Evolutionary conservation across 1,139 yeast genomes (phyloP), one percentile per base, ranked within the genome.

Genomic region (Pichia sp.): DNA sequence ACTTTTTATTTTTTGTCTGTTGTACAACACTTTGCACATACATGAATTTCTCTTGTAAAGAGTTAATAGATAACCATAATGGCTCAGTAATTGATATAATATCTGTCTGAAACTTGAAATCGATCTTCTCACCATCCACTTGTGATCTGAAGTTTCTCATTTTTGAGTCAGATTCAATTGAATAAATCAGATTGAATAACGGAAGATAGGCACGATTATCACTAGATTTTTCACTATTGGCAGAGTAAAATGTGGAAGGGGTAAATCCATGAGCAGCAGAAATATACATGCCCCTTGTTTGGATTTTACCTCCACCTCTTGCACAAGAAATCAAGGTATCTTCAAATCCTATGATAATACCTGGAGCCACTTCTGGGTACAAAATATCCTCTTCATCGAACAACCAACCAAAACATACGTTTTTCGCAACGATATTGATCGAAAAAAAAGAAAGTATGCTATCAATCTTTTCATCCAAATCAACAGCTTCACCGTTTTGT

Each of bases 331-430:
- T 83, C 63, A 83, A 85, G 48, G 85, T 78, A 42, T 84, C 71
- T 58, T 87, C 88, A 53, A 88, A 89, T 0, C 97, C 97, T 48
- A 83, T 60, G 46, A 87, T 83, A n/a, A 88, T 65, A 20, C 96
- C 97, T 0, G 85, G 84, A 51, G 76, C 76, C 31, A 30, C 73
- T 73, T 4, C 69, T 71, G 44, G 30, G 24, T 33, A 55, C 9
- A 30, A 20, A 55, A 10, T 20, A 3, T 57, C 55, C 2, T 53
- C 46, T n/a, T 68, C 68, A 24, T 75, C 76, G 65, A 86, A 86
- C 6, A 89, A 67, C 91, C 95, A 88, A 0, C 95, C 96, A 40
- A 85, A 58, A 63, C 95, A 86, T 58, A 87, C 77, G 61, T 85
- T 82, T 61, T 84, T 80, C 0, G 91, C 79, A 10, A 84, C 68